phyloP scores from a whole-genome alignment of 176 grass and related monocot species.

The Tillandsia fasciculata region DNA sequence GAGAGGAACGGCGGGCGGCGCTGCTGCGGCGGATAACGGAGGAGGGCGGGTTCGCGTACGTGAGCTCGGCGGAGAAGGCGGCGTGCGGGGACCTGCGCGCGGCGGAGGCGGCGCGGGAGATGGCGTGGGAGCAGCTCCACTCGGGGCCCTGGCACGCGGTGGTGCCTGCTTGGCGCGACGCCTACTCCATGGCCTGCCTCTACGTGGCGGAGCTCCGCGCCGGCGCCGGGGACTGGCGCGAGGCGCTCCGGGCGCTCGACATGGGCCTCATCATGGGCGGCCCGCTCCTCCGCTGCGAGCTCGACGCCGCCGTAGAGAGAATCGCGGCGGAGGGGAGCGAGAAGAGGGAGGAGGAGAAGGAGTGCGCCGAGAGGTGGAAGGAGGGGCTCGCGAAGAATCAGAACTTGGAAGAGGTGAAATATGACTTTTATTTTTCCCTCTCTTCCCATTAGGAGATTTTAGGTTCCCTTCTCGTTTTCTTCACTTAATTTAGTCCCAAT shows the following conservation, averaged over 20 bases:
- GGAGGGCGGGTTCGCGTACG: constrained; percentile 94
- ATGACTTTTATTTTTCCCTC: background rate
- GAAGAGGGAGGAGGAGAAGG: background rate
- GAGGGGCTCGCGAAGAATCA: constrained; percentile 33
- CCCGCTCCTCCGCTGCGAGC: constrained; percentile 53
- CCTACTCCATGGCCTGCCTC: constrained; percentile 84
- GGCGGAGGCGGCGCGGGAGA: constrained; percentile 78
- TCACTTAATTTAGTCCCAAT: background rate
- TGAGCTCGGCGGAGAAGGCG: constrained; percentile 71
- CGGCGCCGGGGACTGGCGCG: constrained; percentile 30
- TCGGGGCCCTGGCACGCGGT: constrained; percentile 61
- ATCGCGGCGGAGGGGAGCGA: constrained; percentile 15
- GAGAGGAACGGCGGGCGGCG: constrained; percentile 40
- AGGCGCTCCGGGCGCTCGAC: constrained; percentile 66
- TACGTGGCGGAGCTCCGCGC: constrained; percentile 47
- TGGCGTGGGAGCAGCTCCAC: constrained; percentile 99
- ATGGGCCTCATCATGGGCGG: constrained; percentile 97
- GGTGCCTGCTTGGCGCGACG: constrained; percentile 53
- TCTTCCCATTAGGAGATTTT: constrained; percentile 1
- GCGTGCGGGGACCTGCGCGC: constrained; percentile 65
- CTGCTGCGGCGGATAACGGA: constrained; percentile 66
- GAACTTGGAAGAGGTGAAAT: constrained; percentile 51
- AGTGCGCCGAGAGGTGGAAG: constrained; percentile 33
- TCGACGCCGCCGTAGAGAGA: constrained; percentile 40
- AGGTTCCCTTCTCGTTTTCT: background rate